A percentile compares a stretch with the other conserved stretches of the same genome.
phyloP scores from a whole-genome alignment of 495 filamentous ascomycete genomes.

The Coniosporium apollinis region DNA sequence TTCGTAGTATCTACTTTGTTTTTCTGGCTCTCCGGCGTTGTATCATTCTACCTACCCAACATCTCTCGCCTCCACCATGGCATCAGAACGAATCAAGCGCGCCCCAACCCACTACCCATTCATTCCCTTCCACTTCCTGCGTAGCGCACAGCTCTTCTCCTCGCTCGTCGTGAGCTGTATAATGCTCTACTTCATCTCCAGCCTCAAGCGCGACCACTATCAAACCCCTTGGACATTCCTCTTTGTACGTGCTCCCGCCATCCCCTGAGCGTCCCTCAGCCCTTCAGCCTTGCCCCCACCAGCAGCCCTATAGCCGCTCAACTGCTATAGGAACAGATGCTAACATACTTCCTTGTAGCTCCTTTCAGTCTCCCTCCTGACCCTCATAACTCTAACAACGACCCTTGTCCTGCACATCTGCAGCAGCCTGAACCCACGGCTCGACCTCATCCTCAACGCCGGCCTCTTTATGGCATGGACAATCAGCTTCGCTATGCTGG shows the following conservation, averaged over 20 bases:
- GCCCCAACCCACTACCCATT: constrained; percentile 40
- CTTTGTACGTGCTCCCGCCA: constrained; percentile 39
- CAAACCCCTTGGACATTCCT: constrained; percentile 48
- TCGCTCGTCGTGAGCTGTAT: constrained; percentile 39
- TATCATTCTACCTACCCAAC: background rate
- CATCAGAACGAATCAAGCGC: constrained; percentile 10
- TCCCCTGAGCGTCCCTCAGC: background rate
- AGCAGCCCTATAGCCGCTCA: constrained; percentile 1
- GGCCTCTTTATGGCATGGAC: constrained; percentile 39
- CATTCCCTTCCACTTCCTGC: constrained; percentile 40
- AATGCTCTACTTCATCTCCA: constrained; percentile 43
- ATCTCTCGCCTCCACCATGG: background rate
- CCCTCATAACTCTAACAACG: constrained; percentile 33
- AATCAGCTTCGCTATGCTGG: constrained; percentile 37
- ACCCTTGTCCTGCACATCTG: constrained; percentile 40
- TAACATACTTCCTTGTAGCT: constrained; percentile 25
- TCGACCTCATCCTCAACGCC: constrained; percentile 37
- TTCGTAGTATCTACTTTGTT: too few relatives aligned
- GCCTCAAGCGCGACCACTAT: constrained; percentile 36
- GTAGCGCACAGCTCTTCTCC: constrained; percentile 33
- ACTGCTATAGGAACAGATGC: constrained; percentile 3
- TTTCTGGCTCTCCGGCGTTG: too few relatives aligned
- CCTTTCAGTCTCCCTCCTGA: constrained; percentile 35
- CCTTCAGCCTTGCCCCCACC: constrained; percentile 3
- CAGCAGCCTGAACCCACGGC: constrained; percentile 37